Evolutionary conservation across 371 early-diverging fungal species (phyloP).

Genomic region (Mucor ambiguus): DNA sequence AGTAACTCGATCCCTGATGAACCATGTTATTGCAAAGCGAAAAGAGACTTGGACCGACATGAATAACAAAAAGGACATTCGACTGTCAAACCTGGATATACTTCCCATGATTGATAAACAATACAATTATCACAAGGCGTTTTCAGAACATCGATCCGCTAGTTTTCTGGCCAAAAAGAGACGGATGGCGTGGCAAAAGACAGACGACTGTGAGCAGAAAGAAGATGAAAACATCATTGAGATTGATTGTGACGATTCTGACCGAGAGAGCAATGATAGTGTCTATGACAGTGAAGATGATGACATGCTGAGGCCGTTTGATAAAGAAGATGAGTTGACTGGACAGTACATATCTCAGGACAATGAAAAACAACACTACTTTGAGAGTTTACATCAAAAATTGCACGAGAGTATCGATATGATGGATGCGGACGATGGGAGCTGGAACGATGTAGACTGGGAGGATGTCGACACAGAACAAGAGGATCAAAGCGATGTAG

Average conservation of each 20-base stretch:
- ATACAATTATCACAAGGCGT: neutral
- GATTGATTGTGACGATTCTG: neutral
- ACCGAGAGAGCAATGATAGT: neutral
- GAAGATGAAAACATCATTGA: slow-evolving; percentile 2
- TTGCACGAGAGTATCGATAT: neutral
- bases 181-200: neutral
- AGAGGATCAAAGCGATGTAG: neutral
- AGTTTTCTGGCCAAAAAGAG: slow-evolving; percentile 14
- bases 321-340: neutral
- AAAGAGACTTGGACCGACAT: neutral
- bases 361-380: neutral
- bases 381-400: neutral
- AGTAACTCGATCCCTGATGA: slow-evolving; percentile 8
- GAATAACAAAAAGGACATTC: neutral
- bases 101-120: neutral
- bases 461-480: neutral
- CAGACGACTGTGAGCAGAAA: neutral
- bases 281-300: neutral
- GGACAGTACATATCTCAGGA: neutral
- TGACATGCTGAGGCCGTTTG: slow-evolving; percentile 9
- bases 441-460: neutral
- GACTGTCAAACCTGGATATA: slow-evolving; percentile 10
- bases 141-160: neutral
- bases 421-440: neutral
- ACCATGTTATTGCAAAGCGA: slow-evolving; percentile 13